Evolutionary conservation across 1,284 basidiomycete genomes (phyloP), one percentile per base, ranked within the genome.

Genomic region (Cryptococcus wingfieldii): DNA sequence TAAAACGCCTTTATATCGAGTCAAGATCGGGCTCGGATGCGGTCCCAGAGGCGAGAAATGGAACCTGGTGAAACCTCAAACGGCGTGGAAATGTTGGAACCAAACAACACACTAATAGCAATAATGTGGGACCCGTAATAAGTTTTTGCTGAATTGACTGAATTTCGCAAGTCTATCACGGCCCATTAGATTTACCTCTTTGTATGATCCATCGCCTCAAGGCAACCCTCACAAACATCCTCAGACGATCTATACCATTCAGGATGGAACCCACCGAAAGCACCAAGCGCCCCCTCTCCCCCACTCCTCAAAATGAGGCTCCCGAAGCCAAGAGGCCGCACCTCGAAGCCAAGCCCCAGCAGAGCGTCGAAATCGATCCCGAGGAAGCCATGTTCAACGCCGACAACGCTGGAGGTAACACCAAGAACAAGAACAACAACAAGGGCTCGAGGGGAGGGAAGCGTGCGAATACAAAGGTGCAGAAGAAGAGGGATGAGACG

Each of bases 311-410:
- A 38, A 34, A n/a, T 7, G 31, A 38, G 5, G 38, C 31, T 19
- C 48, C 48, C 25, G 48, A 38, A 19, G 18, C 37, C 34, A 50
- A 50, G 23, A 16, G 23, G 18, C 37, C 48, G 8, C 48, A 50
- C 31, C 4, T 50, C 19, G 48, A 50, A 27, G 13, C 48, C 18
- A 18, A 12, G 18, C 31, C 48, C n/a, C 16, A 31, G 4, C 18
- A 31, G 18, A 47, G 10, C 18, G 48, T 54, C 6, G 48, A 60
- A 8, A 34, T 60, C 1, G 51, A 60, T 34, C 51, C 58, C 1
- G 58, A 60, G 37, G 58, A 60, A 34, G 58, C 58, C 38, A 55
- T 60, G 51, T 56, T 60, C 48, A 60, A 60, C 42, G 38, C 44
- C n/a, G 37, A 34, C 3, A 28, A 38, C 19, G 13, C 38, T 12